Conservation (phyloP, 192 early-diverging fungal species). For the Physocladia obscura region DNA sequence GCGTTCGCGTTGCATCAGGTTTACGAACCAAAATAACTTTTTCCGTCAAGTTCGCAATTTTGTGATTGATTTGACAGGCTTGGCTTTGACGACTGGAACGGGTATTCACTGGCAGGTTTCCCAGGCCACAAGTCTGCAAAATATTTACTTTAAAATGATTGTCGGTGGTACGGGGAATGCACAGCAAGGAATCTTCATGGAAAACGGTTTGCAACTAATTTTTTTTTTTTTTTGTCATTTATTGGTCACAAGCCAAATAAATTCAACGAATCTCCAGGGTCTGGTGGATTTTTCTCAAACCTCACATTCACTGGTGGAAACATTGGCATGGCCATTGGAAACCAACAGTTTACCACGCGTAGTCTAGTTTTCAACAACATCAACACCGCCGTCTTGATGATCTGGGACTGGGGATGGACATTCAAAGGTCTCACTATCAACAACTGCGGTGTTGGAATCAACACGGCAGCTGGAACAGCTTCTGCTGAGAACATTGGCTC, state of each 20-base stretch:
- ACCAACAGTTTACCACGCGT: conserved; percentile 45
- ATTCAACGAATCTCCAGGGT: conserved; percentile 16
- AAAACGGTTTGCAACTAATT: conserved; percentile 35
- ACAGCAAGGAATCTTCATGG: conserved; percentile 45
- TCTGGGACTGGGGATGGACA: conserved; percentile 50
- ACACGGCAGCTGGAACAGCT: conserved; percentile 28
- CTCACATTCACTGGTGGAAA: conserved; percentile 42
- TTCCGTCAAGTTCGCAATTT: no score
- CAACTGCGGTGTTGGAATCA: conserved; percentile 39
- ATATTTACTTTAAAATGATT: no score
- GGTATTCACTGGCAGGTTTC: no score
- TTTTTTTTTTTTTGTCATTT: no score
- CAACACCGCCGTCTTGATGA: conserved; percentile 41
- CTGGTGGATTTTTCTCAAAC: conserved; percentile 49
- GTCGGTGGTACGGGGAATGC: no score
- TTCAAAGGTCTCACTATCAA: conserved; percentile 37
- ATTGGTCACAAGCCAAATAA: background rate
- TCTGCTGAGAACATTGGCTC: conserved; percentile 28
- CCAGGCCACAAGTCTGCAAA: no score
- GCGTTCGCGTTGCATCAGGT: no score
- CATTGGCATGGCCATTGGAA: conserved; percentile 42
- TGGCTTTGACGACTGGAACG: no score
- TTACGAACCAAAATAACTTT: no score
- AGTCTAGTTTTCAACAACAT: conserved; percentile 34
- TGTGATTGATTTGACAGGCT: no score